A percentile compares a stretch with the other conserved stretches of the same genome.
These are phyloP conservation scores for Mucor plumbeus DNA, from an alignment of 371 early-diverging fungal species.

Conservation along the genomic window DNA sequence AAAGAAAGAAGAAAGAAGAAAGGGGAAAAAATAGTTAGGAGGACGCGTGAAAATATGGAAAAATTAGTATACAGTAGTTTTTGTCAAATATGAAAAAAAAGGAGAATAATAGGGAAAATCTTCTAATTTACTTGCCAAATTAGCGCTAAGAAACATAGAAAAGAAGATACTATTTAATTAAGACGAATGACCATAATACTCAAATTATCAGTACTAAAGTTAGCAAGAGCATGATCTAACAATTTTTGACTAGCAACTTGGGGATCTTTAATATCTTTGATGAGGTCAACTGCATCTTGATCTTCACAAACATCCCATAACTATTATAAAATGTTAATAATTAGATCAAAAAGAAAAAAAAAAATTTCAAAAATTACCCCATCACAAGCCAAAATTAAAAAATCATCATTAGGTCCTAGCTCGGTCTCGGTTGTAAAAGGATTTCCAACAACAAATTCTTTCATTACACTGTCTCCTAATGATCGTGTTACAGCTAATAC, in stretches of 20 bases:
- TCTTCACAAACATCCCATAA: conserved; percentile 99
- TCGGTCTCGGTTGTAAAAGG: conserved; percentile 94
- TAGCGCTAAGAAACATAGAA: background rate
- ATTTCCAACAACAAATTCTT: conserved; percentile 92
- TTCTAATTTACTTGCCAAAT: conserved; percentile 1
- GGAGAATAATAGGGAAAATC: background rate
- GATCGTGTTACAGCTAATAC: conserved; percentile 97
- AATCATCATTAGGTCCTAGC: conserved; percentile 71
- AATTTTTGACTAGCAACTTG: conserved; percentile 82
- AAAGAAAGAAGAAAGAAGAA: background rate
- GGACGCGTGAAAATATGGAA: background rate
- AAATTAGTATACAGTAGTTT: background rate
- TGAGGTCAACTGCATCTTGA: conserved; percentile 92
- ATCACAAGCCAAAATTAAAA: conserved; percentile 96
- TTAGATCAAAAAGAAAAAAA: background rate
- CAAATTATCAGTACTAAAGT: conserved; percentile 94
- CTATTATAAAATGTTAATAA: conserved; percentile 36
- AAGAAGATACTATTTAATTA: conserved; percentile 3
- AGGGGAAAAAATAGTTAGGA: background rate
- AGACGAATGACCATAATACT: conserved; percentile 78
- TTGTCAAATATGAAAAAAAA: background rate
- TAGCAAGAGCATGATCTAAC: conserved; percentile 87
- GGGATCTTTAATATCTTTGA: conserved; percentile 77
- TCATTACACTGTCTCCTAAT: conserved; percentile 95
- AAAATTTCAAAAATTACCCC: conserved; percentile 75